Evolutionary conservation across 2,329 filamentous ascomycete species (phyloP), one percentile per base, ranked within the genome.

Genomic region (Aurifilum marmelostoma): DNA sequence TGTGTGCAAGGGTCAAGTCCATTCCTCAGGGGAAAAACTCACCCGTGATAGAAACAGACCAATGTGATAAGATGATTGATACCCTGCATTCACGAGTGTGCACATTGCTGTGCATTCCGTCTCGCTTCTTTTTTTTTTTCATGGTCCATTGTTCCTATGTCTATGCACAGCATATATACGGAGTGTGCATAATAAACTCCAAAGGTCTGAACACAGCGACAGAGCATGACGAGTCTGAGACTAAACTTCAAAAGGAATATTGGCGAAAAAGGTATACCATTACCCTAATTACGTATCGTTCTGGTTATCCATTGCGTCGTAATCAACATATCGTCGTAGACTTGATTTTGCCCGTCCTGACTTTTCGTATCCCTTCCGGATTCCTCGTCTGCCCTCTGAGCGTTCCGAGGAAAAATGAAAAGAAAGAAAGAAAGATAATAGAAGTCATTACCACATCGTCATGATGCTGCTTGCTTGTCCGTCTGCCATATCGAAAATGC

Each of bases 251-350:
- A n/a, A n/a, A n/a, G 3, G 4, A 12, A 59, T 16, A 3, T 21
- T 18, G 9, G 11, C 16, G 32, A 11, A 6, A 37, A 59, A 37
- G 32, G 56, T 59, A 59, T 59, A 37, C 32, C 32, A 37, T 59
- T 9, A 2, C 34, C 11, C 5, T 2, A 18, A 9, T n/a, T 47
- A 1, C 9, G 7, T 64, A 16, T 50, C 21, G 41, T 34, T 11
- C 34, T 29, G n/a, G 32, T 11, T 65, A 54, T 56, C 21, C 47
- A 65, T 65, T n/a, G 63, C 63, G 56, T 65, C 63, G 21, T 65
- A 65, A 56, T 39, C 63, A n/a, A n/a, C n/a, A 29, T 65, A 21
- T 34, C 34, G n/a, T 65, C 63, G n/a, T 65, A 39, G 56, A n/a
- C 32, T 56, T 59, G 43, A 37, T n/a, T 37, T 3, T 37, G 56